phyloP scores from a whole-genome alignment of 257 asterid species.

The Asclepias syriaca region DNA sequence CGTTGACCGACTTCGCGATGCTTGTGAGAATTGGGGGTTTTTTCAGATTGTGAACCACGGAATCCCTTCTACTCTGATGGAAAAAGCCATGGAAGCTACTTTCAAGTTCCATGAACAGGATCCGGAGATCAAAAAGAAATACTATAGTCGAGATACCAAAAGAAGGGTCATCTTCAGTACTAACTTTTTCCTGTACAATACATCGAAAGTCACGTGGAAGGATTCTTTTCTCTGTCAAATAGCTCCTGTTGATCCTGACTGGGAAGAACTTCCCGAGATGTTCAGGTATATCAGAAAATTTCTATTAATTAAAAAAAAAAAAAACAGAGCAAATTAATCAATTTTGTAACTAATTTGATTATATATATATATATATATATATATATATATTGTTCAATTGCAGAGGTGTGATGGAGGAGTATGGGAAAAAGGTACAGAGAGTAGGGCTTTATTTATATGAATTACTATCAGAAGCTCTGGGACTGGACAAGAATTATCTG shows the following conservation, averaged over 20 bases:
- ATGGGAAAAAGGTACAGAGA: not conserved
- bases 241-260: not conserved
- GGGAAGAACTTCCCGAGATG: slow-evolving; percentile 1
- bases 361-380: too few species aligned
- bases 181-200: not conserved
- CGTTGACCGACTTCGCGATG: not conserved
- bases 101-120: slow-evolving; percentile 6
- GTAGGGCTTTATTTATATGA: slow-evolving; percentile 11
- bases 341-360: too few species aligned
- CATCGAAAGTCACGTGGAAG: not conserved
- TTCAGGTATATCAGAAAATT: not conserved
- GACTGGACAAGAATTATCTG: slow-evolving; percentile 19
- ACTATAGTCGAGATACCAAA: not conserved
- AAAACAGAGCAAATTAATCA: too few species aligned
- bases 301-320: too few species aligned
- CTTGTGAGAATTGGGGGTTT: slow-evolving; percentile 6
- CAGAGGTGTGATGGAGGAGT: slow-evolving; percentile 10
- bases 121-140: not conserved
- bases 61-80: not conserved
- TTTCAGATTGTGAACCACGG: slow-evolving; percentile 7
- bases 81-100: not conserved
- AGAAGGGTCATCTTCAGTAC: not conserved
- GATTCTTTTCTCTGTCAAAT: not conserved
- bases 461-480: slow-evolving; percentile 12
- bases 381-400: too few species aligned